Conservation (phyloP, 345 rosid genomes). For the Eutrema heterophyllum region DNA sequence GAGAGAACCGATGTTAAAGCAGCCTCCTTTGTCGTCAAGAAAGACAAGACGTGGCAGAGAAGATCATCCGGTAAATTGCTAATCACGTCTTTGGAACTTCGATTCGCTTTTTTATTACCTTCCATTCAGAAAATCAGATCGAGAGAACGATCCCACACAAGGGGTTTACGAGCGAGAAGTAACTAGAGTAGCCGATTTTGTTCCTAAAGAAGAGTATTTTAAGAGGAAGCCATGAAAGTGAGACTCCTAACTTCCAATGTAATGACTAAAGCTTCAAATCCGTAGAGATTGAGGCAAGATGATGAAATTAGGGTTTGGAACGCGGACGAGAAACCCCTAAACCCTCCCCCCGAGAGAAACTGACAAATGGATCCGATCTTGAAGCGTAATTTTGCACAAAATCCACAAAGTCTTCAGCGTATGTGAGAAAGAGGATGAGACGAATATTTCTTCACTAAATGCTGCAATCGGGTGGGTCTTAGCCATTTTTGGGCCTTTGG, state of each 20-base stretch:
- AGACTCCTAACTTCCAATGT: background rate
- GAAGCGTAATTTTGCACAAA: background rate
- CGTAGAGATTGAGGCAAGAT: background rate
- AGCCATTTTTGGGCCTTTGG: background rate
- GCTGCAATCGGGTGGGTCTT: background rate
- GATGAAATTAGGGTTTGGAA: background rate
- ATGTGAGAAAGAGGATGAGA: background rate
- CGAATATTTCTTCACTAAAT: background rate
- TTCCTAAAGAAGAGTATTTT: background rate
- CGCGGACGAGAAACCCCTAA: background rate
- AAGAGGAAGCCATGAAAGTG: background rate
- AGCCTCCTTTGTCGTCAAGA: constrained; percentile 16
- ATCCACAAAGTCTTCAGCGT: background rate
- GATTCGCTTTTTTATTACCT: background rate
- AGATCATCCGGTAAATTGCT: constrained; percentile 16
- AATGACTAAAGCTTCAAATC: background rate
- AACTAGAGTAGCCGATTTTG: background rate
- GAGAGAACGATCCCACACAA: background rate
- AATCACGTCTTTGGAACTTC: background rate
- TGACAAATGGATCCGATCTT: background rate
- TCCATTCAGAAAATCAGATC: background rate
- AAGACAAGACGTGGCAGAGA: constrained; percentile 7
- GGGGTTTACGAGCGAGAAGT: background rate
- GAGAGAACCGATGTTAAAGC: constrained; percentile 10
- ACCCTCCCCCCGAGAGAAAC: background rate